Base-by-base conservation (phyloP, 1,284 basidiomycete genomes). In the Athelia psychrophila region DNA sequence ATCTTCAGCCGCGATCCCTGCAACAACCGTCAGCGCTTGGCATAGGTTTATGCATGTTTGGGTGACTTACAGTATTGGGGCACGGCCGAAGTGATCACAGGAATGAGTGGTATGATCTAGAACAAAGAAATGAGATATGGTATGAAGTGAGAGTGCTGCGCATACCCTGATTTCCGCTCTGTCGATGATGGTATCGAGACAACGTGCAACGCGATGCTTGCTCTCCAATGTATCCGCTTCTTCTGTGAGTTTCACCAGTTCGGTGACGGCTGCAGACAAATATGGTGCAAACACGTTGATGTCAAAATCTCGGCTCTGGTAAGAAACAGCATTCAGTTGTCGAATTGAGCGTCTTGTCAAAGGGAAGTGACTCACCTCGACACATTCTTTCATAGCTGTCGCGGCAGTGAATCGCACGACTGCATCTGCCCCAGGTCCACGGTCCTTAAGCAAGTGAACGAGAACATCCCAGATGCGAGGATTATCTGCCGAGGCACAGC, bases 321-420 rank as follows among this genome's bases (percentile, higher is more conserved):
- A 15, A 40, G 36, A 44, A 40, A 50, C 52, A 61, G 49, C 49
- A 52, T 42, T 48, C 8, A 54, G 33, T 30, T 16, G 38, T 42
- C 27, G 27, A 22, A 47, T 50, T 44, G 25, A 52, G 16, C 13
- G 27, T 30, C 27, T 13, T 18, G 46, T 48, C 25, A 20, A 35
- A 22, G 22, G 45, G 30, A 15, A 59, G 52, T 48, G 18, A 71
- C 89, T 60, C 69, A 95, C 93, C 66, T 95, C 87, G 20, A 94
- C 80, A 60, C 90, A 90, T 65, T 92, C 86, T 49, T 82, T 78
- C 23, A 95, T 65, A 1, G 92, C 84, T 22, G 80, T 75, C 0
- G 89, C 87, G 25, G 93, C 86, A 2, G 91, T 91, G 19, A 95
- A 72, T 22, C 91, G 83, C 42, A 96, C 93, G 15, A 93, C 92